Evolutionary conservation across 768 basidiomycete genomes (phyloP).

Genomic region (Auricularia sp.): DNA sequence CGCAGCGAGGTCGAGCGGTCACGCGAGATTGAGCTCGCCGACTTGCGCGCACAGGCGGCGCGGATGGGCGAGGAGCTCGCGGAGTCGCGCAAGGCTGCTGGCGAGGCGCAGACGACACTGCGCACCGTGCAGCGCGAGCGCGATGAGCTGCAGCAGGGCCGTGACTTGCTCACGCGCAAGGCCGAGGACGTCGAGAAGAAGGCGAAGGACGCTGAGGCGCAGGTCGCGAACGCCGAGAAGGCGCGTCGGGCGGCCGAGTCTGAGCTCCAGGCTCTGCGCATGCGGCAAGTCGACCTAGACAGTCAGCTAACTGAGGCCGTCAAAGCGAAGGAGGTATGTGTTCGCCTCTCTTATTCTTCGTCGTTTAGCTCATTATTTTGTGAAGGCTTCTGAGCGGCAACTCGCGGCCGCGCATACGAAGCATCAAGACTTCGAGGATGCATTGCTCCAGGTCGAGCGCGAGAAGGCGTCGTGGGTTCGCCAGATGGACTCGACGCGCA

Average conservation of each 20-base stretch:
- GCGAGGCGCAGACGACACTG: conserved; percentile 62
- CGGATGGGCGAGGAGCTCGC: conserved; percentile 58
- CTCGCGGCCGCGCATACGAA: conserved; percentile 61
- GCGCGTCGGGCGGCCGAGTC: conserved; percentile 56
- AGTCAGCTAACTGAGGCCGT: conserved; percentile 48
- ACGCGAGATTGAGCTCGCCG: conserved; percentile 72
- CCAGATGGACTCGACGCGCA: conserved; percentile 57
- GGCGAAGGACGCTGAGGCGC: conserved; percentile 32
- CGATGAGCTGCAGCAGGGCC: conserved; percentile 44
- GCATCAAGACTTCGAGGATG: conserved; percentile 81
- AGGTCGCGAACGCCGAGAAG: conserved; percentile 54
- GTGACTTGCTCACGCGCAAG: conserved; percentile 53
- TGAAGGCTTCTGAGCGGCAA: conserved; percentile 67
- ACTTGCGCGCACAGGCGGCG: conserved; percentile 53
- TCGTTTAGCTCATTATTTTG: neutral
- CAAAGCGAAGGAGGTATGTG: conserved; percentile 64
- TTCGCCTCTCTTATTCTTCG: neutral
- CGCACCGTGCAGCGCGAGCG: conserved; percentile 55
- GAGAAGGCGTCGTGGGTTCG: conserved; percentile 66
- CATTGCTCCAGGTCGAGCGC: conserved; percentile 70
- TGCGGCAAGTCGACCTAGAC: conserved; percentile 59
- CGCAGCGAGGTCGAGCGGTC: conserved; percentile 77
- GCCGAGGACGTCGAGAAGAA: conserved; percentile 38
- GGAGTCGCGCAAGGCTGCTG: conserved; percentile 47
- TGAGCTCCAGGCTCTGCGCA: conserved; percentile 58